Conservation (phyloP, 768 basidiomycete genomes). For the Leucogyrophana mollusca region DNA sequence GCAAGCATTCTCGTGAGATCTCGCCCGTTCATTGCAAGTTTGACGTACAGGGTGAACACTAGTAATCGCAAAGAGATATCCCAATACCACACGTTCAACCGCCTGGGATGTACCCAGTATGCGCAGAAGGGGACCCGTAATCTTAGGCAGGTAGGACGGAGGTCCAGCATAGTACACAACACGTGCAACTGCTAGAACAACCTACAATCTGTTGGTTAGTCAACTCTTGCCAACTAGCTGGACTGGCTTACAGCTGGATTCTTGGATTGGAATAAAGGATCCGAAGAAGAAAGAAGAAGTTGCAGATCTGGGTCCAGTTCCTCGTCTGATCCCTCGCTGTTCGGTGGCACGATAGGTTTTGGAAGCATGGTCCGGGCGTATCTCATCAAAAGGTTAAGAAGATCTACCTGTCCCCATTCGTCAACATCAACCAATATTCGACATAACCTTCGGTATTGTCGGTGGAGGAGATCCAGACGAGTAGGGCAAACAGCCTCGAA, state of each 20-base stretch:
- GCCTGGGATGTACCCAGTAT: slow-evolving; percentile 70
- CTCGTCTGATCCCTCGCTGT: slow-evolving; percentile 35
- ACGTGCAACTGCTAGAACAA: slow-evolving; percentile 73
- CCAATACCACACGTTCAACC: slow-evolving; percentile 70
- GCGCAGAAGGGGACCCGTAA: slow-evolving; percentile 72
- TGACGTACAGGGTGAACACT: slow-evolving; percentile 61
- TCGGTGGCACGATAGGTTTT: slow-evolving; percentile 44
- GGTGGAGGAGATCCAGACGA: slow-evolving; percentile 83
- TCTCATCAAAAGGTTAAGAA: slow-evolving; percentile 73
- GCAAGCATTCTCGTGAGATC: slow-evolving; percentile 1
- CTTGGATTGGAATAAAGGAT: slow-evolving; percentile 79
- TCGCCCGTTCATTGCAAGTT: not conserved
- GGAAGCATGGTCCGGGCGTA: slow-evolving; percentile 87
- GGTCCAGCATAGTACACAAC: slow-evolving; percentile 75
- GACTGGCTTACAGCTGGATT: slow-evolving; percentile 74
- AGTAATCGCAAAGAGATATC: slow-evolving; percentile 68
- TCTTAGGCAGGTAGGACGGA: slow-evolving; percentile 49
- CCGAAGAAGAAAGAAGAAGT: slow-evolving; percentile 66
- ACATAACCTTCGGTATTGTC: slow-evolving; percentile 84
- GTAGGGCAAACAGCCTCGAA: slow-evolving; percentile 88
- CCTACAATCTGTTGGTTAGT: slow-evolving; percentile 40
- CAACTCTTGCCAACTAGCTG: not conserved
- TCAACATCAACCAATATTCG: slow-evolving; percentile 85
- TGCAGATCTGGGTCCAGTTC: slow-evolving; percentile 79
- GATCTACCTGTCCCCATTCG: slow-evolving; percentile 92